Conservation (phyloP, 2,329 filamentous ascomycete species). For the Ampelomyces quisqualis region DNA sequence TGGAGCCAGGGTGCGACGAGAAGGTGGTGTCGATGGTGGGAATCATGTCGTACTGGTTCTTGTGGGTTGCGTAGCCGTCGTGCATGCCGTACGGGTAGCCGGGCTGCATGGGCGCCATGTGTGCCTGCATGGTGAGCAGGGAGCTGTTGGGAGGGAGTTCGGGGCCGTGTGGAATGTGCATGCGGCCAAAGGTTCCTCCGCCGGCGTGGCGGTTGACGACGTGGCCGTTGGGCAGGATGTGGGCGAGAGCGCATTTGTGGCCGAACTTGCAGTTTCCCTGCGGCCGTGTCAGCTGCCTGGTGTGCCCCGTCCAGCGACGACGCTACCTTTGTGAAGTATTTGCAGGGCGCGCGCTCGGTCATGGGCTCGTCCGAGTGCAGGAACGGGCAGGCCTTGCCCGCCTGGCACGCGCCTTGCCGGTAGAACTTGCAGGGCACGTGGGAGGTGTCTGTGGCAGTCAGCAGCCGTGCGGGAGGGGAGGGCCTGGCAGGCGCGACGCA, state of each 20-base stretch:
- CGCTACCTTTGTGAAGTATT: slow-evolving; percentile 99
- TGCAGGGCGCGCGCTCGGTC: slow-evolving; percentile 85
- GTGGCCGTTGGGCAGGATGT: slow-evolving; percentile 89
- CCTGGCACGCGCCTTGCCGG: slow-evolving; percentile 92
- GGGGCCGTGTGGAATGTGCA: slow-evolving; percentile 65
- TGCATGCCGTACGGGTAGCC: slow-evolving; percentile 44
- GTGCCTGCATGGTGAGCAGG: slow-evolving; percentile 61
- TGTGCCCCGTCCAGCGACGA: slow-evolving; percentile 1
- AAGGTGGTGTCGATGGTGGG: slow-evolving; percentile 60
- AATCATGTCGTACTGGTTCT: slow-evolving; percentile 51
- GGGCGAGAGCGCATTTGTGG: slow-evolving; percentile 93
- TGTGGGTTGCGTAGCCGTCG: slow-evolving; percentile 43
- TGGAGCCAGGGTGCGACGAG: slow-evolving; percentile 60
- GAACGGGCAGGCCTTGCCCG: slow-evolving; percentile 93
- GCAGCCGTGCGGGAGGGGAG: slow-evolving; percentile 1
- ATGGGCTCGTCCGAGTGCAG: slow-evolving; percentile 86
- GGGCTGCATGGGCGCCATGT: slow-evolving; percentile 45
- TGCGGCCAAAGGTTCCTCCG: slow-evolving; percentile 64
- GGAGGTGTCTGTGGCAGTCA: slow-evolving; percentile 69
- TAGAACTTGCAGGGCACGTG: slow-evolving; percentile 99
- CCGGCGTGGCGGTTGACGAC: slow-evolving; percentile 72
- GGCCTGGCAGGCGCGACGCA: slow-evolving; percentile 21
- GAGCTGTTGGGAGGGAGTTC: slow-evolving; percentile 74
- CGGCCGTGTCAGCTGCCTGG: neutral
- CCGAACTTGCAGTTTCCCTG: slow-evolving; percentile 99